phyloP scores from a whole-genome alignment of 768 basidiomycete genomes.

The Pisolithus marmoratus region DNA sequence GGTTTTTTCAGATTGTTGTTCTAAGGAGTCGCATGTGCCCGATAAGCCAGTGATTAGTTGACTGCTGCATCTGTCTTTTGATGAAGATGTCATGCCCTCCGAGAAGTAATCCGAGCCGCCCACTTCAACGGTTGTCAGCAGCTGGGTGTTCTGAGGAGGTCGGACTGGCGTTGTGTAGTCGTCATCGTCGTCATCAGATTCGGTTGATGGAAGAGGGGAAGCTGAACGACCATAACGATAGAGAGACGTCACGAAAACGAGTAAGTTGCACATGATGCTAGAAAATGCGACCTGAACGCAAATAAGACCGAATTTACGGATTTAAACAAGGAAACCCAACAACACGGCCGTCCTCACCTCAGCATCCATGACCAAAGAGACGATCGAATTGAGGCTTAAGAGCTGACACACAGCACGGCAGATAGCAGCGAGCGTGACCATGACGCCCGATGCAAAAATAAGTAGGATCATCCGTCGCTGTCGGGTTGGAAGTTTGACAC shows the following conservation, averaged over 20 bases:
- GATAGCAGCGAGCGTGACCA: constrained; percentile 11
- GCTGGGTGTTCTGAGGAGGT: background rate
- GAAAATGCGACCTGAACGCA: constrained; percentile 11
- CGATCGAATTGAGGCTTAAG: constrained; percentile 1
- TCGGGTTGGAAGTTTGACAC: constrained; percentile 12
- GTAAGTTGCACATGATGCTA: constrained; percentile 14
- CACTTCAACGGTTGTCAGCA: constrained; percentile 12
- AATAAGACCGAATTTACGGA: background rate
- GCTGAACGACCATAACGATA: constrained; percentile 9
- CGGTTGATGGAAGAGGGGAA: background rate
- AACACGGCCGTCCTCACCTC: constrained; percentile 6
- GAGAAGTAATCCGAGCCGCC: background rate
- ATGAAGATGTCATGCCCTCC: background rate
- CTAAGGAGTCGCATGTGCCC: no score
- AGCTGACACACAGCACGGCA: constrained; percentile 11
- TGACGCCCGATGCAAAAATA: constrained; percentile 15
- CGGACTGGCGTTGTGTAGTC: constrained; percentile 6
- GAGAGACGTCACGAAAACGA: constrained; percentile 14
- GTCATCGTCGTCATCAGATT: constrained; percentile 6
- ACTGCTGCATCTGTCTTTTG: background rate
- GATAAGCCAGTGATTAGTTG: background rate
- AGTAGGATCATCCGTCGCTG: constrained; percentile 21
- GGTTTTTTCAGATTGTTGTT: background rate
- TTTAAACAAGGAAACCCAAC: no score
- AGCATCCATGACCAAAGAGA: constrained; percentile 10